phyloP scores from a whole-genome alignment of 2,329 filamentous ascomycete species.

The Drechslerella dactyloides region DNA sequence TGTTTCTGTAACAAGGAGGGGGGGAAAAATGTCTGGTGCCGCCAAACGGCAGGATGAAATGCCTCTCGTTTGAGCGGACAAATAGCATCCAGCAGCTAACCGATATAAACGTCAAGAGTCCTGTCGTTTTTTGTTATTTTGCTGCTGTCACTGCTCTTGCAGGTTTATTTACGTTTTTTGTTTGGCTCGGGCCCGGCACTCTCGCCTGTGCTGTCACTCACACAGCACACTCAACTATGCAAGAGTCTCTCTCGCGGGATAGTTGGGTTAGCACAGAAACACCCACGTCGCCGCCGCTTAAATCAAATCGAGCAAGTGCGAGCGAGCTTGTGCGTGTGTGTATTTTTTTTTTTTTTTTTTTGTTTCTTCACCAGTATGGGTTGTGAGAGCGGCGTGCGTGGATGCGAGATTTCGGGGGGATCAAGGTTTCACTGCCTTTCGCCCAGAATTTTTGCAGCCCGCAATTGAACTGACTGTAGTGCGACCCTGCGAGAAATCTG shows the following conservation, averaged over 20 bases:
- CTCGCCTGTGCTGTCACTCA: background rate
- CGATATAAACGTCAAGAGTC: slow-evolving; percentile 6
- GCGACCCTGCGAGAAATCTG: slow-evolving; percentile 2
- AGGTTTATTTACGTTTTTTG: slow-evolving; percentile 48
- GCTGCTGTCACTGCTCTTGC: slow-evolving; percentile 12
- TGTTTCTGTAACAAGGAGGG: slow-evolving; percentile 8
- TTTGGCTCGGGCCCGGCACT: slow-evolving; percentile 1
- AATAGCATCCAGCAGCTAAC: slow-evolving; percentile 1
- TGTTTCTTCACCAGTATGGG: slow-evolving; percentile 6
- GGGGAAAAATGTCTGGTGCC: slow-evolving; percentile 7
- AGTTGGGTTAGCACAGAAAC: background rate
- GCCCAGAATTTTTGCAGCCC: background rate
- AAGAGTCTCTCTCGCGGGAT: background rate
- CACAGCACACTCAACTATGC: too few relatives aligned
- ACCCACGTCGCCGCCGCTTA: slow-evolving; percentile 1
- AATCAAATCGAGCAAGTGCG: slow-evolving; percentile 6
- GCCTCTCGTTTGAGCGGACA: slow-evolving; percentile 44
- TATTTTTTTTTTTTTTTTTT: slow-evolving; percentile 5
- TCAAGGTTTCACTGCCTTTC: slow-evolving; percentile 46
- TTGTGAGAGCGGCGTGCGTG: slow-evolving; percentile 12
- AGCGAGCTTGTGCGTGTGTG: background rate
- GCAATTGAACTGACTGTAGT: background rate
- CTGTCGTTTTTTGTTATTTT: background rate
- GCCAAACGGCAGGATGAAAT: slow-evolving; percentile 17
- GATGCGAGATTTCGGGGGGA: slow-evolving; percentile 51